These are phyloP conservation scores for Quambalaria eucalypti DNA, from an alignment of 1,284 basidiomycete species.

Conservation along the genomic window DNA sequence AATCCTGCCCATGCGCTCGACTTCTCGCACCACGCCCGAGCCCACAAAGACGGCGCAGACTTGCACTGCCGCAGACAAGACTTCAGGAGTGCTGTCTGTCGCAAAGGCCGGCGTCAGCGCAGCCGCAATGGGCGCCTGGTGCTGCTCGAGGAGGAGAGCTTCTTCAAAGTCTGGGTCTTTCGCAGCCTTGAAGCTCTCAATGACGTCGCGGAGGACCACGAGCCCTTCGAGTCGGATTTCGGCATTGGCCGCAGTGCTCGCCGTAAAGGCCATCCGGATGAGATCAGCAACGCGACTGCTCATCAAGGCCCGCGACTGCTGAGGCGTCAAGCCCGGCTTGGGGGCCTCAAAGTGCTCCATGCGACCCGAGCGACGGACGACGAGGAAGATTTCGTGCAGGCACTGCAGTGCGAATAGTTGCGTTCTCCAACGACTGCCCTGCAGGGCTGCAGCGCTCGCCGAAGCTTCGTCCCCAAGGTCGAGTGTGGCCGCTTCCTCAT, in stretches of 20 bases:
- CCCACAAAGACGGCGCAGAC: conserved; percentile 93
- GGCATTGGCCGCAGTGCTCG: conserved; percentile 86
- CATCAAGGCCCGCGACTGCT: conserved; percentile 53
- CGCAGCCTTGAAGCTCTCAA: conserved; percentile 76
- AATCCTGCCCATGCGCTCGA: conserved; percentile 83
- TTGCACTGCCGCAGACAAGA: conserved; percentile 80
- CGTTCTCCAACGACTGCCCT: conserved; percentile 70
- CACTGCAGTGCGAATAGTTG: conserved; percentile 91
- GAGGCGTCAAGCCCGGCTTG: conserved; percentile 53
- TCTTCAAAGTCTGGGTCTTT: conserved; percentile 90
- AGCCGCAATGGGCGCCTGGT: conserved; percentile 95
- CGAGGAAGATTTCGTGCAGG: conserved; percentile 75
- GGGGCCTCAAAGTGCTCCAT: conserved; percentile 35
- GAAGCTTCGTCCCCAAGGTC: conserved; percentile 26
- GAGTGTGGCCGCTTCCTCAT: conserved; percentile 85
- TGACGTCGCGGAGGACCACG: conserved; percentile 79
- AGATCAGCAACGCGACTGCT: conserved; percentile 79
- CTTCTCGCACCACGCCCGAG: conserved; percentile 86
- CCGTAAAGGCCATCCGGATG: conserved; percentile 95
- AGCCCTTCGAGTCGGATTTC: conserved; percentile 91
- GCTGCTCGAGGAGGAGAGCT: conserved; percentile 84
- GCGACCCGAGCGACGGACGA: conserved; percentile 61
- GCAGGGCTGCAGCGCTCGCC: conserved; percentile 1
- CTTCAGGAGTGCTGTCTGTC: conserved; percentile 87
- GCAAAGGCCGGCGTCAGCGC: conserved; percentile 96